Evolutionary conservation across 148 eudicot species (phyloP).

Genomic region (Chenopodium quinoa): DNA sequence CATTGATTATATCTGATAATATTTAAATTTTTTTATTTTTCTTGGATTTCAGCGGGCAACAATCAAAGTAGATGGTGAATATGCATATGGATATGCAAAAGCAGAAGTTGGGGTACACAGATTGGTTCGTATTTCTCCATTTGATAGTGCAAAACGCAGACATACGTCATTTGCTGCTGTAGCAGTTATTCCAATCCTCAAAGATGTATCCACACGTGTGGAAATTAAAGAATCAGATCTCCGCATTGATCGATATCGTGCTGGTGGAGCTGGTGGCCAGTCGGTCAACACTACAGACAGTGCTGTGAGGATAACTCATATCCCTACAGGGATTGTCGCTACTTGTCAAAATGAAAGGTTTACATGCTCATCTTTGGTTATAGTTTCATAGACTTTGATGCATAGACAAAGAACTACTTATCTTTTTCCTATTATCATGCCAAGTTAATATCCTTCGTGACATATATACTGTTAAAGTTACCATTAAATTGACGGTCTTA

Average conservation of each 20-base stretch:
- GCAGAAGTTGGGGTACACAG: constrained; percentile 95
- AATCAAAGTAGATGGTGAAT: constrained; percentile 88
- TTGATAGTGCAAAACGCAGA: constrained; percentile 86
- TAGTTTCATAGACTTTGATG: background rate
- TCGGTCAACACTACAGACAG: constrained; percentile 87
- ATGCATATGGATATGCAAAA: constrained; percentile 96
- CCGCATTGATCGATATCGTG: constrained; percentile 71
- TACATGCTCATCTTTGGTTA: background rate
- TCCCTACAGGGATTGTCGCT: constrained; percentile 84
- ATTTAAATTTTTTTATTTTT: background rate
- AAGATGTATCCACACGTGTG: constrained; percentile 62
- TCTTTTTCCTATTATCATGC: background rate
- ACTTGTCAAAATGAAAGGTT: constrained; percentile 96
- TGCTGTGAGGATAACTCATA: constrained; percentile 90
- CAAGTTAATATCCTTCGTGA: background rate
- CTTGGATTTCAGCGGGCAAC: constrained; percentile 68
- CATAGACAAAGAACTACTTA: background rate
- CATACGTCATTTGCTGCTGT: constrained; percentile 98
- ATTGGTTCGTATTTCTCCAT: constrained; percentile 87
- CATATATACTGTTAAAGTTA: too few species aligned
- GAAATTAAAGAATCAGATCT: constrained; percentile 98
- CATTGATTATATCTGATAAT: too few species aligned
- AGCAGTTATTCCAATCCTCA: constrained; percentile 92
- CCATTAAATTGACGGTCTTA: too few species aligned
- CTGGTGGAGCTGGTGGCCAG: constrained; percentile 98